A percentile compares a stretch with the other conserved stretches of the same genome.
phyloP scores from a whole-genome alignment of 257 asterid genomes.

The Salvia splendens region DNA sequence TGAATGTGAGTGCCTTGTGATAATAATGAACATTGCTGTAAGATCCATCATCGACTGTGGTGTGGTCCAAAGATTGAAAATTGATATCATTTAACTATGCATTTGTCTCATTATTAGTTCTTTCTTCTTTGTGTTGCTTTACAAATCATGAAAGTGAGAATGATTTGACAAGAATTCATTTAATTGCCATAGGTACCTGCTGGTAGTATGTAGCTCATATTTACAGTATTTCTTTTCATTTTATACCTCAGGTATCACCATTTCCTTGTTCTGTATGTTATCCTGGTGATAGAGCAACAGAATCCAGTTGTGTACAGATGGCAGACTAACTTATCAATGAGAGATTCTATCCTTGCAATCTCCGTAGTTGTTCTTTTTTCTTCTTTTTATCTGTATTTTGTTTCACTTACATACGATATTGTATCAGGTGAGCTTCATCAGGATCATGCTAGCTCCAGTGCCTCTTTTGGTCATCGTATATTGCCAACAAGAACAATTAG shows the following conservation, averaged over 20 bases:
- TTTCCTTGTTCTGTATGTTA: conserved; percentile 10
- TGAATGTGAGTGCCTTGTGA: background rate
- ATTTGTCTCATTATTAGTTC: background rate
- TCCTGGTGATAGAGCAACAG: conserved; percentile 7
- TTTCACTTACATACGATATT: background rate
- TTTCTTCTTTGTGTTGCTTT: conserved; percentile 1
- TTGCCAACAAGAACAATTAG: conserved; percentile 31
- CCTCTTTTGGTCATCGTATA: too few relatives aligned
- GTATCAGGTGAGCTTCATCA: conserved; percentile 7
- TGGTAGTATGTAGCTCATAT: background rate
- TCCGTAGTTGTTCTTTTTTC: background rate
- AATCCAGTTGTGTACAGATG: conserved; percentile 29
- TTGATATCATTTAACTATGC: background rate
- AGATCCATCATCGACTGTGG: background rate
- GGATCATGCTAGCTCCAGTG: background rate
- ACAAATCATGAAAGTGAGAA: background rate
- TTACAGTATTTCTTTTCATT: conserved; percentile 2
- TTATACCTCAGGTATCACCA: conserved; percentile 6
- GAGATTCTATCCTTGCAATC: conserved; percentile 14
- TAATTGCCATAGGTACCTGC: background rate
- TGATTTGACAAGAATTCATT: background rate
- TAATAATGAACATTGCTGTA: background rate
- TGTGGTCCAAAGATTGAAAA: background rate
- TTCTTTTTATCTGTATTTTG: background rate
- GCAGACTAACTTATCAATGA: conserved; percentile 26